Conservation (phyloP, 345 rosid species). For the Zanthoxylum bungeanum region DNA sequence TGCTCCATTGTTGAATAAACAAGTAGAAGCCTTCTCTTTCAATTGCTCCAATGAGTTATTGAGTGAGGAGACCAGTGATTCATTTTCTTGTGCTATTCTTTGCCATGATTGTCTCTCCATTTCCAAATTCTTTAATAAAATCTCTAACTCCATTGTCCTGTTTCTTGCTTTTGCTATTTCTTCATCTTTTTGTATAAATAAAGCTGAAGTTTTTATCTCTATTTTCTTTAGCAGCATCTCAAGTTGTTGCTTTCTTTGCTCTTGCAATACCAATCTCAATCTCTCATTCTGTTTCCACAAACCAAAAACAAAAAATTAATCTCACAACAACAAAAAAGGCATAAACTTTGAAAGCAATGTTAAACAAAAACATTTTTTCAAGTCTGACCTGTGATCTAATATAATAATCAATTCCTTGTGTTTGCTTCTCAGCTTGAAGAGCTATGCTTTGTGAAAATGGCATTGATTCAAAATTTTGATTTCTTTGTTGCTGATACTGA, state of each 20-base stretch:
- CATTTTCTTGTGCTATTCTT: slow-evolving; percentile 54
- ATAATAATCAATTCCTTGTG: slow-evolving; percentile 56
- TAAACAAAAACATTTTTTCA: not conserved
- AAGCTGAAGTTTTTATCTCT: slow-evolving; percentile 35
- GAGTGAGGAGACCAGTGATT: slow-evolving; percentile 46
- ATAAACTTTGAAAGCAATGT: not conserved
- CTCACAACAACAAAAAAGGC: not conserved
- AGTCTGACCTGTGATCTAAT: slow-evolving; percentile 62
- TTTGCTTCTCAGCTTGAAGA: slow-evolving; percentile 43
- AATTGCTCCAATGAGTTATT: slow-evolving; percentile 48
- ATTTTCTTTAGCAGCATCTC: slow-evolving; percentile 32
- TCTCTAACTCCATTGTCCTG: slow-evolving; percentile 56
- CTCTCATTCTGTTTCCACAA: slow-evolving; percentile 44
- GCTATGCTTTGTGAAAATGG: slow-evolving; percentile 21
- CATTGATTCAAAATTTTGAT: slow-evolving; percentile 17
- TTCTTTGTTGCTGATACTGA: slow-evolving; percentile 26
- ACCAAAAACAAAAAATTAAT: not conserved
- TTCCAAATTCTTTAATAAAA: slow-evolving; percentile 45
- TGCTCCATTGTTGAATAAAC: slow-evolving; percentile 28
- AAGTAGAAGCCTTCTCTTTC: slow-evolving; percentile 35
- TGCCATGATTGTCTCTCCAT: slow-evolving; percentile 63
- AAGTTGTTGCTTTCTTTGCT: slow-evolving; percentile 53
- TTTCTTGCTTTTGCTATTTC: slow-evolving; percentile 49
- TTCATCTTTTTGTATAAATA: slow-evolving; percentile 56
- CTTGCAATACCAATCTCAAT: slow-evolving; percentile 43